These are phyloP conservation scores for Myriosclerotinia curreyana DNA, from an alignment of 2,329 filamentous ascomycete species.

Conservation along the genomic window DNA sequence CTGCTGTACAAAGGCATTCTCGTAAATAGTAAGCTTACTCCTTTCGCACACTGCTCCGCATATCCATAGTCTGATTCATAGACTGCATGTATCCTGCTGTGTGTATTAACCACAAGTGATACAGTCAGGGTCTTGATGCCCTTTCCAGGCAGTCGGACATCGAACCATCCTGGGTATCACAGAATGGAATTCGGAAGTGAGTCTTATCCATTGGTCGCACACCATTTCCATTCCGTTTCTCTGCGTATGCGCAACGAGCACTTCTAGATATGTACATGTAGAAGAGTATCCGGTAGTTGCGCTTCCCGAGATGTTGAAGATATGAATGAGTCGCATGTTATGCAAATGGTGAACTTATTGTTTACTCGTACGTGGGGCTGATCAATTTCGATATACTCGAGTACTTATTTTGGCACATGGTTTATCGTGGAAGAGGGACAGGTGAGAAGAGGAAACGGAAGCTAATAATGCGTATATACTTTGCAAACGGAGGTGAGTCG, in stretches of 20 bases:
- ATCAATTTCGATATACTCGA: neutral
- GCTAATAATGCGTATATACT: neutral
- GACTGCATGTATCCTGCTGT: neutral
- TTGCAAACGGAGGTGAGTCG: neutral
- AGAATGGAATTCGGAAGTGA: neutral
- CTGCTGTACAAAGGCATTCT: neutral
- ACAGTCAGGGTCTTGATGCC: neutral
- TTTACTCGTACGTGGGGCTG: neutral
- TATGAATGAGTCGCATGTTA: neutral
- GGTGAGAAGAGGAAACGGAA: neutral
- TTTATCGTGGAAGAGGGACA: neutral
- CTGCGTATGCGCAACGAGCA: neutral
- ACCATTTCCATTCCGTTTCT: neutral
- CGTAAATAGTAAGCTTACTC: neutral
- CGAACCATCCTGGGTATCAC: neutral
- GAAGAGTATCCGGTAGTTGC: neutral
- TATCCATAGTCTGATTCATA: neutral
- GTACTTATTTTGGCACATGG: neutral
- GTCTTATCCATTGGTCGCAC: neutral
- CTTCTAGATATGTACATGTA: neutral
- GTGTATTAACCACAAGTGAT: neutral
- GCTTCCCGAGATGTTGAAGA: neutral
- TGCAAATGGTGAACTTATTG: neutral
- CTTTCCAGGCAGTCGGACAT: slow-evolving; percentile 8
- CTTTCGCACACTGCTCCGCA: neutral